Conservation (phyloP, 2,329 filamentous ascomycete species). For the Fusarium hostae region DNA sequence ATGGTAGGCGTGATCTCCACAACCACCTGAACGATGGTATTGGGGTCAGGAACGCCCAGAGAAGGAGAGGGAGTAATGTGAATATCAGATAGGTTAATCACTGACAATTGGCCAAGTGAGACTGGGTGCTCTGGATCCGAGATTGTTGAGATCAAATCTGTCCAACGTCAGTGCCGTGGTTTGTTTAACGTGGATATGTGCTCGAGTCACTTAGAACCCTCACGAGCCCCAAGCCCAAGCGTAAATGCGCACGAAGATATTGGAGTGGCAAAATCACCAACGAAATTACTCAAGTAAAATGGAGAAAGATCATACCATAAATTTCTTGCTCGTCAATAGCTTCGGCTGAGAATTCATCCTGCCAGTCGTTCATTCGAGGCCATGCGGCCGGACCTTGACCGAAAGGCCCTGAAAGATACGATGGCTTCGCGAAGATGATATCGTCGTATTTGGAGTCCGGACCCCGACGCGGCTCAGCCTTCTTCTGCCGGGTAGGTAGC, state of each 20-base stretch:
- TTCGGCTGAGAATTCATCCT: constrained; percentile 74
- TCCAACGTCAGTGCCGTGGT: constrained; percentile 31
- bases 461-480: constrained; percentile 58
- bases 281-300: constrained; percentile 11
- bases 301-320: constrained; percentile 71
- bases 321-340: constrained; percentile 98
- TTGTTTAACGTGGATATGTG: neutral
- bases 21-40: constrained; percentile 76
- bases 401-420: constrained; percentile 55
- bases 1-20: constrained; percentile 96
- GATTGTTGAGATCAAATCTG: constrained; percentile 93
- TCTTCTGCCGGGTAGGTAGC: constrained; percentile 79
- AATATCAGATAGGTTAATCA: constrained; percentile 97
- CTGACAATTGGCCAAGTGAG: constrained; percentile 90
- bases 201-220: neutral
- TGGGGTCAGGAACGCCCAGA: constrained; percentile 55
- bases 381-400: constrained; percentile 50
- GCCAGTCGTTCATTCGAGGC: constrained; percentile 52
- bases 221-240: neutral
- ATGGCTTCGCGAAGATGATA: constrained; percentile 59
- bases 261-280: constrained; percentile 16
- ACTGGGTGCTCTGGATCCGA: constrained; percentile 97
- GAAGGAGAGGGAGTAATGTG: constrained; percentile 67
- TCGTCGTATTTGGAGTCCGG: constrained; percentile 60
- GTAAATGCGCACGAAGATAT: neutral